A percentile compares a stretch with the other conserved stretches of the same genome.
Evolutionary conservation across 176 grass and related monocot species (phyloP).

Genomic region (Areca catechu): DNA sequence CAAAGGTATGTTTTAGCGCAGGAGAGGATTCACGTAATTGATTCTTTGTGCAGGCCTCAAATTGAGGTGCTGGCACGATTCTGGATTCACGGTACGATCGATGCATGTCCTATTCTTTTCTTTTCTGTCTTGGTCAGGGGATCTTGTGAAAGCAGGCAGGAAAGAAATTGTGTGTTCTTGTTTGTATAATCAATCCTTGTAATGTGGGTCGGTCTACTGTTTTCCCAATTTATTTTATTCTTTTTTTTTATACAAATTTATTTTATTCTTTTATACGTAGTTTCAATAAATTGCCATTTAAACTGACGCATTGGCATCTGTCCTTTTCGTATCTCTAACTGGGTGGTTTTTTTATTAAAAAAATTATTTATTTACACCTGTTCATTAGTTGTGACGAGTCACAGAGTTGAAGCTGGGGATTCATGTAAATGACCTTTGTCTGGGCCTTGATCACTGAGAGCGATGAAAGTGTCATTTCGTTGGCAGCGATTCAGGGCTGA

Average conservation of each 20-base stretch:
- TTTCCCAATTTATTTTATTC: conserved; percentile 49
- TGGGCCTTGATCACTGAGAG: too few relatives aligned
- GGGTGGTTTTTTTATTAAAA: too few relatives aligned
- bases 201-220: conserved; percentile 34
- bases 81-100: conserved; percentile 24
- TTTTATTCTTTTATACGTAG: conserved; percentile 38
- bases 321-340: too few relatives aligned
- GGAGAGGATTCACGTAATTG: conserved; percentile 20
- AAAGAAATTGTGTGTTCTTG: too few relatives aligned
- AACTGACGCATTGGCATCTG: too few relatives aligned
- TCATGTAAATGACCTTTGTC: too few relatives aligned
- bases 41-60: conserved; percentile 40
- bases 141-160: conserved; percentile 26
- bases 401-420: too few relatives aligned
- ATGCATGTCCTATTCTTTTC: not conserved
- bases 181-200: conserved; percentile 14
- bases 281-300: too few relatives aligned
- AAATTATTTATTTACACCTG: too few relatives aligned
- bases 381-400: too few relatives aligned
- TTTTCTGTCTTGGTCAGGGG: conserved; percentile 10
- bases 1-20: conserved; percentile 13
- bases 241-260: conserved; percentile 40
- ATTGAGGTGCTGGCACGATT: conserved; percentile 26
- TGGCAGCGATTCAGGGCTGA: too few relatives aligned
- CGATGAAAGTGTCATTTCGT: too few relatives aligned